phyloP scores from a whole-genome alignment of 2,329 filamentous ascomycete genomes.

The Chrysosporium queenslandicum region DNA sequence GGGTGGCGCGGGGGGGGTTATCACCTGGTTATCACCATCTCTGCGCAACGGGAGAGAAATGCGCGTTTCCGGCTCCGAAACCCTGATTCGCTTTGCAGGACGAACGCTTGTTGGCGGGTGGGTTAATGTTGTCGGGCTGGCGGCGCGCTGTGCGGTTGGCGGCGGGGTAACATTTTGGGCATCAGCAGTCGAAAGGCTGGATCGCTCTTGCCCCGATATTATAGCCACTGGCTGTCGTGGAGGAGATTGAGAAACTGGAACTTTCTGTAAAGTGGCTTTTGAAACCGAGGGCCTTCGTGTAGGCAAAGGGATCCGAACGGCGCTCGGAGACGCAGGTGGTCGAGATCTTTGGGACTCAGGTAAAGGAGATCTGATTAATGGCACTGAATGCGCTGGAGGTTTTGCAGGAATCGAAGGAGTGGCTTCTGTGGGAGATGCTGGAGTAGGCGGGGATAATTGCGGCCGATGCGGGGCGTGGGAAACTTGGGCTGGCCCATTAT shows the following conservation, averaged over 20 bases:
- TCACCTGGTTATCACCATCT: background rate
- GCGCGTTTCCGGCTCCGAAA: conserved; percentile 10
- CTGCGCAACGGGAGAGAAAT: background rate
- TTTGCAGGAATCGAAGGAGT: background rate
- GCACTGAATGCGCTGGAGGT: background rate
- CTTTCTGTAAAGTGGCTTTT: conserved; percentile 15
- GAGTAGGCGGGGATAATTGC: conserved; percentile 7
- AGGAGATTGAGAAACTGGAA: conserved; percentile 7
- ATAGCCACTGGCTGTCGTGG: background rate
- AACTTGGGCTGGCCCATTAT: conserved; percentile 1
- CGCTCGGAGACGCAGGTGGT: background rate
- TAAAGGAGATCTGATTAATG: background rate
- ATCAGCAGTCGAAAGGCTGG: background rate
- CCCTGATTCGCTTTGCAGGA: conserved; percentile 26
- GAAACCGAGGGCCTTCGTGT: background rate
- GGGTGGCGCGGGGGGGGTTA: conserved; percentile 17
- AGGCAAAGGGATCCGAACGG: conserved; percentile 2
- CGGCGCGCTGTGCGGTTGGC: conserved; percentile 7
- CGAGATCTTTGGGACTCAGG: background rate
- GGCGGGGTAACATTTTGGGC: background rate
- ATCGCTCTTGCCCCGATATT: background rate
- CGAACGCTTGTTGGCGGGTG: conserved; percentile 18
- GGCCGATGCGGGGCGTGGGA: conserved; percentile 13
- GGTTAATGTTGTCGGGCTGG: background rate
- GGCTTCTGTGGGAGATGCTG: background rate